Base-by-base conservation (phyloP, 2,329 filamentous ascomycete species). In the Aspergillus cejpii region DNA sequence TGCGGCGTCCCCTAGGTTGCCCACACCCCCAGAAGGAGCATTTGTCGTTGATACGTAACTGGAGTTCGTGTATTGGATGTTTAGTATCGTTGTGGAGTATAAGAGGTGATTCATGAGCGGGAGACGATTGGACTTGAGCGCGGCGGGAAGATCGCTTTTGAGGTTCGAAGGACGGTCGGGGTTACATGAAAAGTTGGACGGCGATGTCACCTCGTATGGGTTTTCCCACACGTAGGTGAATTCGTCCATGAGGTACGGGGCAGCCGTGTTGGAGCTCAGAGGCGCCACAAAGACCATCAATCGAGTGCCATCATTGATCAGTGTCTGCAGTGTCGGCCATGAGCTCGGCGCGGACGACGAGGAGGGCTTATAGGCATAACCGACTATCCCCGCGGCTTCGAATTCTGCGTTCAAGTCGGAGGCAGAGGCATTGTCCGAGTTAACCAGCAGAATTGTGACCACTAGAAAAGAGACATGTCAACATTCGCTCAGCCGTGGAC, bases 21-120 rank as follows among this genome's bases (percentile, higher is more conserved):
- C 85, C 0, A 62, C 63, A 2, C 68, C 70, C 2, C 77, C 80
- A 8, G 67, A 72, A 6, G 81, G 71, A 27, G 76, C 80, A 63
- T 91, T 91, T 31, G 85, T 87, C 7, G 72, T 77, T 6, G 69
- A 67, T 51, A 85, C 76, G 55, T 77, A 72, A 50, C 69, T 73
- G n/a, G 76, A 70, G 53, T 84, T 77, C 2, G 84, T 84, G 31
- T 80, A 70, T 51, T 78, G 67, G 56, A 87, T 77, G 47, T 72
- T 73, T 3, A 74, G 64, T 14, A 73, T 63, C 17, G 80, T 60
- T 4, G 61, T 66, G 45, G 74, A 69, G 70, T 90, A 82, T 42
- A 84, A 75, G 71, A 92, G 91, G 69, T 92, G 87, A 72, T 92
- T 92, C 71, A 87, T 75, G 7, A 92, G 71, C 20, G 85, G 80